phyloP scores from a whole-genome alignment of 345 rosid species.

The Bruguiera gymnorhiza region DNA sequence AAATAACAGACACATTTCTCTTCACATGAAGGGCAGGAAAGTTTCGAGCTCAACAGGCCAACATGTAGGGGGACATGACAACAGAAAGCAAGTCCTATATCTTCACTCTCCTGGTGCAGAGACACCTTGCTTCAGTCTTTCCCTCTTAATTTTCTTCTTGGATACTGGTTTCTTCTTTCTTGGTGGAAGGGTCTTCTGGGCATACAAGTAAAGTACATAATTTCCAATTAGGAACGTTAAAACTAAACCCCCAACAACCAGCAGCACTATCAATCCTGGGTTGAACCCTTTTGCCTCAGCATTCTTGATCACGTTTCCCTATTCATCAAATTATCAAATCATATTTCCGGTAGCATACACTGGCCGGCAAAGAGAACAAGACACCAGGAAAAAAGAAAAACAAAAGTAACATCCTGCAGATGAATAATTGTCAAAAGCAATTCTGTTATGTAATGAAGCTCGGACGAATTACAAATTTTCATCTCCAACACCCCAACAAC shows the following conservation, averaged over 20 bases:
- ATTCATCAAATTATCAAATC: neutral
- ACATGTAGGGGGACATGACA: neutral
- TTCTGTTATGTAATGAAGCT: neutral
- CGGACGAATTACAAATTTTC: too few species aligned
- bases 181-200: slow-evolving; percentile 60
- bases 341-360: neutral
- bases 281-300: slow-evolving; percentile 53
- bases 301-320: slow-evolving; percentile 27
- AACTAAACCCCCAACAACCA: slow-evolving; percentile 58
- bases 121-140: slow-evolving; percentile 72
- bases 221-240: slow-evolving; percentile 66
- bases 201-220: slow-evolving; percentile 53
- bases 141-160: slow-evolving; percentile 81
- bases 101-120: slow-evolving; percentile 74
- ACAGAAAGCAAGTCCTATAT: neutral
- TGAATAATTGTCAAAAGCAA: neutral
- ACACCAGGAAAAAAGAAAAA: neutral
- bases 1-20: slow-evolving; percentile 12
- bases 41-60: slow-evolving; percentile 14
- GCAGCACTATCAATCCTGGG: slow-evolving; percentile 68
- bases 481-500: too few species aligned
- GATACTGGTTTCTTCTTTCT: slow-evolving; percentile 75
- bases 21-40: slow-evolving; percentile 16
- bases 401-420: neutral
- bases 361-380: neutral